Evolutionary conservation across 2,329 filamentous ascomycete genomes (phyloP).

Genomic region (Penicillium sumatraense): DNA sequence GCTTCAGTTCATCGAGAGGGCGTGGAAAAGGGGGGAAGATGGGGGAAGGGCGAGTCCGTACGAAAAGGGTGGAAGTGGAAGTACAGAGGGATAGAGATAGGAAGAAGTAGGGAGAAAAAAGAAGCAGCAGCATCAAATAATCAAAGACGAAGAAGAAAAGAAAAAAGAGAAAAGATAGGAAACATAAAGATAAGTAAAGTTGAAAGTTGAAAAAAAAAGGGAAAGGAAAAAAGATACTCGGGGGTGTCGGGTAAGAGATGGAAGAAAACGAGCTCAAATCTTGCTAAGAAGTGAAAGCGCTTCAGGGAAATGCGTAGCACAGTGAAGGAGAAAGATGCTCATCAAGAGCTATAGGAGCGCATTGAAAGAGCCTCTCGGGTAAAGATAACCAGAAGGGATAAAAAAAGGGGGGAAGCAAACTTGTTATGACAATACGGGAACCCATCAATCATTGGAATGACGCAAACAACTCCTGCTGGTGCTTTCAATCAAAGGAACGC

Average conservation of each 20-base stretch:
- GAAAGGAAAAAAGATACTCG: neutral
- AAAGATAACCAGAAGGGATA: constrained; percentile 29
- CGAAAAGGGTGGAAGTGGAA: no score
- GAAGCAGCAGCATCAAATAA: constrained; percentile 13
- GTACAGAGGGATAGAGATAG: neutral
- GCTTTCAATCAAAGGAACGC: constrained; percentile 47
- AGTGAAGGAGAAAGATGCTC: constrained; percentile 44
- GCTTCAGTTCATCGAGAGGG: constrained; percentile 10
- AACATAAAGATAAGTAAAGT: no score
- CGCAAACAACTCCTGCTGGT: constrained; percentile 49
- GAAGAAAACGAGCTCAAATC: constrained; percentile 34
- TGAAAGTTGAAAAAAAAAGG: no score
- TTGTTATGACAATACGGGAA: constrained; percentile 42
- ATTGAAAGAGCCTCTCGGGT: constrained; percentile 36
- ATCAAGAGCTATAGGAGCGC: constrained; percentile 48
- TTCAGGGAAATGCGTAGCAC: constrained; percentile 49
- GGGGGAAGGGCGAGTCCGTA: constrained; percentile 8
- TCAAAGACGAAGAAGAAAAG: constrained; percentile 23
- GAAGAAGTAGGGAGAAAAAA: neutral
- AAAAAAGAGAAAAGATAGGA: constrained; percentile 7
- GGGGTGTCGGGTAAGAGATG: neutral
- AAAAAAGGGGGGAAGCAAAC: constrained; percentile 44
- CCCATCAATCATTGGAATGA: constrained; percentile 48
- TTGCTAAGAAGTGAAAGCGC: constrained; percentile 45
- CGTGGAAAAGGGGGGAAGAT: constrained; percentile 9